A percentile compares a stretch with the other conserved stretches of the same genome.
Conservation (phyloP, 176 grass and related monocot genomes). For the Oryza glaberrima region DNA sequence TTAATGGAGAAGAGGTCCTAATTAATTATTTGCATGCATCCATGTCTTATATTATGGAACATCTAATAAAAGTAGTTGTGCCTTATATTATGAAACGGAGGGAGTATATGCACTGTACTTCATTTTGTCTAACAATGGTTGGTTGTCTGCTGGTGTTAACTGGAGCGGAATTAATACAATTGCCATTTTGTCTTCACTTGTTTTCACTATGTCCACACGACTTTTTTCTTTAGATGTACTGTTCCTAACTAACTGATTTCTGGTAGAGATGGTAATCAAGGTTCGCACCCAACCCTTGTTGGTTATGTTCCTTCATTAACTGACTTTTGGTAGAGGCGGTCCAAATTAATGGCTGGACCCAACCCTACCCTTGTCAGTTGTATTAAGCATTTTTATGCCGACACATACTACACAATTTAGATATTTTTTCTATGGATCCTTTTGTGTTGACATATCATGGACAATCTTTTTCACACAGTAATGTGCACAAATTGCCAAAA, state of each 20-base stretch:
- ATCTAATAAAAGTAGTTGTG: no score
- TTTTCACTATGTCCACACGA: constrained; percentile 6
- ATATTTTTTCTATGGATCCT: neutral
- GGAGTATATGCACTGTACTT: neutral
- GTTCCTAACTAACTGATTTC: constrained; percentile 28
- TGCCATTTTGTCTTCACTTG: constrained; percentile 35
- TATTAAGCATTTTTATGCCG: constrained; percentile 10
- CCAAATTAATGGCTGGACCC: constrained; percentile 5
- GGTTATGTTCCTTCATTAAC: neutral
- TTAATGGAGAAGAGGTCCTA: no score
- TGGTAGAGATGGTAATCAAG: constrained; percentile 23
- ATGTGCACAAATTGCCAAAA: constrained; percentile 4
- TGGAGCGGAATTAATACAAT: constrained; percentile 27
- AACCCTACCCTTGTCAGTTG: neutral
- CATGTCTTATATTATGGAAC: no score
- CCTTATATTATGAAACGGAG: no score
- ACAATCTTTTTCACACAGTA: neutral
- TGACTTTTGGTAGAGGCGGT: neutral
- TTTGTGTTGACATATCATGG: neutral
- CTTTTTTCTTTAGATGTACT: constrained; percentile 29
- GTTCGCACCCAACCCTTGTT: constrained; percentile 12
- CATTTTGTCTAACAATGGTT: constrained; percentile 16
- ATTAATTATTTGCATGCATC: no score
- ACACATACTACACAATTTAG: neutral
- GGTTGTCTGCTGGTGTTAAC: constrained; percentile 36